Evolutionary conservation across 1,284 basidiomycete genomes (phyloP), one percentile per base, ranked within the genome.

Genomic region (Tilletia horrida): DNA sequence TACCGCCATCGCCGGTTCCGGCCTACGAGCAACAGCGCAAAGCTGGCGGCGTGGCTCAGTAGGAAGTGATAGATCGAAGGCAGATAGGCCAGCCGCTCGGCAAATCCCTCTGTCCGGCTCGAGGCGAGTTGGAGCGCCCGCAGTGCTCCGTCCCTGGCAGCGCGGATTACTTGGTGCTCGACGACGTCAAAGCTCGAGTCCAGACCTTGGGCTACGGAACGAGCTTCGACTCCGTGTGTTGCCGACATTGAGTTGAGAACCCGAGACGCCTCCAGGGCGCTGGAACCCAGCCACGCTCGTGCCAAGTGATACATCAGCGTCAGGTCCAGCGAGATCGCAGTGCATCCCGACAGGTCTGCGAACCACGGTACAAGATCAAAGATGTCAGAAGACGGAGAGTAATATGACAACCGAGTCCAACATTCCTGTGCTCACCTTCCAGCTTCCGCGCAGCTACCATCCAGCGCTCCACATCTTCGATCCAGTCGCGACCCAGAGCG

Each of bases 31-130:
- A 68, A 66, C 35, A 78, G 62, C 0, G 75, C 67, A 43, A 78
- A 63, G n/a, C 76, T 73, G 6, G 73, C 75, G 1, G 74, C 69
- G 55, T 78, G 75, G n/a, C 69, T 70, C 13, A 78, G 44, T 23
- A 78, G 66, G 65, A 71, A 77, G 65, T 78, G 77, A 59, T 78
- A 77, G 66, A 73, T 71, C 23, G 71, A 73, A 3, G 76, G 76
- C 27, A 78, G 64, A 43, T 73, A 72, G 16, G 67, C 69, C 6
- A 78, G 68, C 35, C 68, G 73, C 21, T 78, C 76, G n/a, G 71
- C 71, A 45, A 75, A 76, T 23, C 74, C 74, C n/a, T 62, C 50
- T 6, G 66, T 69, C 1, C 43, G 44, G 35, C 16, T 66, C 40
- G 45, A 31, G 3, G 70, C 73, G 8, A 76, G 70, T 42, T 71